Conservation (phyloP, 352 stramenopile species). For the Globisporangium viniferum region DNA sequence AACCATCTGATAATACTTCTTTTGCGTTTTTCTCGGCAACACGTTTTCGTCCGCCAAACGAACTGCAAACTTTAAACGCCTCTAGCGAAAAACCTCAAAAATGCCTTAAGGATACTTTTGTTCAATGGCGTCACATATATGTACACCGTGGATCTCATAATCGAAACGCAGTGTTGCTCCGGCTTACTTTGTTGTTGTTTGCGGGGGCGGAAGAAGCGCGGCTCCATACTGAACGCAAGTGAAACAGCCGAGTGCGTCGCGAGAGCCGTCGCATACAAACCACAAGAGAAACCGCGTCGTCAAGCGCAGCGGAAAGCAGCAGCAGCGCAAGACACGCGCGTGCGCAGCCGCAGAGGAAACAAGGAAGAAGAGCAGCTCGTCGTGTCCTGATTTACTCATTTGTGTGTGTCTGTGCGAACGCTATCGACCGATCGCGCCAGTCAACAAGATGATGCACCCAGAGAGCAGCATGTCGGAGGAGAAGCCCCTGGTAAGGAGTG, state of each 20-base stretch:
- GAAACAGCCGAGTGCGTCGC: slow-evolving; percentile 1
- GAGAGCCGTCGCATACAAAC: neutral
- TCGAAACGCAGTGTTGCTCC: neutral
- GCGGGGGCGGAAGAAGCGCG: neutral
- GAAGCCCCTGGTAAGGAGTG: slow-evolving; percentile 12
- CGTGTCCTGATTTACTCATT: neutral
- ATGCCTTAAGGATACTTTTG: too few species aligned
- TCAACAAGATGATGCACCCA: slow-evolving; percentile 15
- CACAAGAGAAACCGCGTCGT: slow-evolving; percentile 11
- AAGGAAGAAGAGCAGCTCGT: neutral
- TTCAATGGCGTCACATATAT: neutral
- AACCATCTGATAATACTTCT: too few species aligned
- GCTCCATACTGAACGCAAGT: slow-evolving; percentile 13
- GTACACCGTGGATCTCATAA: neutral
- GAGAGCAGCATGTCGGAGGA: slow-evolving; percentile 18
- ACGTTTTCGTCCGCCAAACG: too few species aligned
- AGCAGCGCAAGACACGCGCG: slow-evolving; percentile 6
- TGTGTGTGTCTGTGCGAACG: neutral
- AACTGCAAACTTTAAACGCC: neutral
- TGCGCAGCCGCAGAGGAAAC: neutral
- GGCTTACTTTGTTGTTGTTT: neutral
- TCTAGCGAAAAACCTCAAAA: too few species aligned
- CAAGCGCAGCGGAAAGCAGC: slow-evolving; percentile 3
- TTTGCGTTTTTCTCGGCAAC: too few species aligned
- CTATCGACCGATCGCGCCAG: neutral